Evolutionary conservation across 345 rosid genomes (phyloP), one percentile per base, ranked within the genome.

Genomic region (Populus euphratica): DNA sequence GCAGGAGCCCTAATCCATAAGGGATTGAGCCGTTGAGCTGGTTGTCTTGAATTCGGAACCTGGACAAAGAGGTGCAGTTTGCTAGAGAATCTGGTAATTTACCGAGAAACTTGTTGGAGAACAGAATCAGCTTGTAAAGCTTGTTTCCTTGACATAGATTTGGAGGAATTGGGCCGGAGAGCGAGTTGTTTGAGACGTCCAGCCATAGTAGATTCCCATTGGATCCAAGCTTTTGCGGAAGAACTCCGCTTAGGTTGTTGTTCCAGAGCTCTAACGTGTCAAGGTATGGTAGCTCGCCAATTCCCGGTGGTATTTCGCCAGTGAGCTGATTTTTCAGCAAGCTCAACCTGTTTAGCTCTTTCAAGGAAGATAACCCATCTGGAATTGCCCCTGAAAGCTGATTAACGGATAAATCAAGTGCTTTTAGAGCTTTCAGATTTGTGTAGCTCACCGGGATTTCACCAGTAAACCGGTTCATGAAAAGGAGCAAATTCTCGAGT

Each of bases 71-170:
- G 6, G 85, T 72, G 86, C 99, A 96, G 64, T 72, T 86, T 2
- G 89, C 86, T 9, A 96, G 81, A 68, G 86, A 84, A 10, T 59
- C 72, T 0, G 99, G 99, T 5, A 93, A 67, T 41, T 80, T 79
- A 62, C 86, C 84, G 13, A 69, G 29, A 76, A 96, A 85, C 68
- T 56, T 82, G 87, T 96, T 96, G 84, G 94, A 88, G 89, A 94
- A 94, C 73, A 96, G 97, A 10, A 96, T 83, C 73, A 96, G 96
- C 79, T 91, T 96, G 86, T 71, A 84, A 11, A 96, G 88, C 83
- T 78, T 87, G 79, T 89, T 91, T 69, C 98, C 98, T 25, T 77
- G 72, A 78, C 99, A 96, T 29, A 96, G 87, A 74, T 83, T 86
- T 52, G 89, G 83, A 2, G 99, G 99, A 59, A 96, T 80, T 39